Evolutionary conservation across 164 flowering plant species (phyloP).

Genomic region (Pachysandra terminalis): DNA sequence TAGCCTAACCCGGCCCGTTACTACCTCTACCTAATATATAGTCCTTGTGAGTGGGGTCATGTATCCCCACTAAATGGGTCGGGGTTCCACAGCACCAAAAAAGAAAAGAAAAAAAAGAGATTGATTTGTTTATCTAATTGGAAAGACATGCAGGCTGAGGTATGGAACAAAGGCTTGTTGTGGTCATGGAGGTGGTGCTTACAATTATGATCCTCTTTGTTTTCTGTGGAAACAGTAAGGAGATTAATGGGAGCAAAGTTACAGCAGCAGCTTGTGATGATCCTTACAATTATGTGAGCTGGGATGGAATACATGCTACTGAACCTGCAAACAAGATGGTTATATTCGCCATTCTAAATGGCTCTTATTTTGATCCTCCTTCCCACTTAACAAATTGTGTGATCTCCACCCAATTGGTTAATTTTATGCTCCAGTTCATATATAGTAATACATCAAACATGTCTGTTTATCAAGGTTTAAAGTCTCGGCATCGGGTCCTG

Average conservation of each 20-base stretch:
- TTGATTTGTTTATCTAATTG: neutral
- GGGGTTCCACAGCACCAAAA: no score
- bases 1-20: no score
- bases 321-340: conserved; percentile 78
- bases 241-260: conserved; percentile 37
- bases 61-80: no score
- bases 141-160: conserved; percentile 40
- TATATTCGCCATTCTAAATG: conserved; percentile 54
- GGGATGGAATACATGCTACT: conserved; percentile 93
- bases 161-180: conserved; percentile 83
- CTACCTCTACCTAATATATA: no score
- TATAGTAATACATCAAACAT: no score
- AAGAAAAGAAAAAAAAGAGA: no score
- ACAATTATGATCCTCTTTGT: conserved; percentile 60
- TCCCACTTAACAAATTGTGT: conserved; percentile 50
- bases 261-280: conserved; percentile 62
- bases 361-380: conserved; percentile 63
- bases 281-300: conserved; percentile 78
- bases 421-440: no score
- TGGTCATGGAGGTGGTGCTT: conserved; percentile 67
- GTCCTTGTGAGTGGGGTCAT: no score
- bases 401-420: conserved; percentile 48
- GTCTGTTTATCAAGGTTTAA: no score
- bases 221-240: conserved; percentile 61
- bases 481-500: no score